These are phyloP conservation scores for Hypoxylon intermedium DNA, from an alignment of 495 filamentous ascomycete genomes.

Conservation along the genomic window DNA sequence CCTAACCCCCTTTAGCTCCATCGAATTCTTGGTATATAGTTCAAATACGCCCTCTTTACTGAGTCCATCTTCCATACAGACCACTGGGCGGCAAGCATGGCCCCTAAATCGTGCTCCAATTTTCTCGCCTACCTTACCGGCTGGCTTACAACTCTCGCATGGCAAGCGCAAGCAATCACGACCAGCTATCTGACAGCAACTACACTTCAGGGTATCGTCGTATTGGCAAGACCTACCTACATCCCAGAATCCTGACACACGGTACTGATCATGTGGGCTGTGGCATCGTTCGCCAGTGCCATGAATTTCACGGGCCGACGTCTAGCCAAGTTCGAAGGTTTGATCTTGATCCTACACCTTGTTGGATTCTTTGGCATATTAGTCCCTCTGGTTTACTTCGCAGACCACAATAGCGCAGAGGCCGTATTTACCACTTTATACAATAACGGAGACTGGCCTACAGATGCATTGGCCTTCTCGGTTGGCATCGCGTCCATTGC, in stretches of 20 bases:
- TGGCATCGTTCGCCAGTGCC: conserved; percentile 47
- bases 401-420: conserved; percentile 44
- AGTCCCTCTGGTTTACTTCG: conserved; percentile 55
- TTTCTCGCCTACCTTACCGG: conserved; percentile 32
- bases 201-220: conserved; percentile 7
- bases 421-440: conserved; percentile 47
- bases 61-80: conserved; percentile 5
- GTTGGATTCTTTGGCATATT: conserved; percentile 60
- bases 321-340: conserved; percentile 53
- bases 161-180: conserved; percentile 24
- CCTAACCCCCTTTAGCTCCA: no score
- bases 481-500: conserved; percentile 38
- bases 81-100: conserved; percentile 35
- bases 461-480: conserved; percentile 44
- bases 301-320: conserved; percentile 51
- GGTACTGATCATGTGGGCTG: conserved; percentile 54
- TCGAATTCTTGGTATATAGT: no score
- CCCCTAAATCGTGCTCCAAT: conserved; percentile 15
- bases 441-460: conserved; percentile 52
- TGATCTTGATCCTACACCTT: conserved; percentile 57
- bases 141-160: conserved; percentile 27
- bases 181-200: conserved; percentile 17
- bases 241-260: conserved; percentile 49
- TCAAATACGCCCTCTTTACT: no score
- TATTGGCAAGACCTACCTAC: not conserved